A percentile compares a stretch with the other conserved stretches of the same genome.
Conservation (phyloP, 2,329 filamentous ascomycete species). For the Eutypella sp. region DNA sequence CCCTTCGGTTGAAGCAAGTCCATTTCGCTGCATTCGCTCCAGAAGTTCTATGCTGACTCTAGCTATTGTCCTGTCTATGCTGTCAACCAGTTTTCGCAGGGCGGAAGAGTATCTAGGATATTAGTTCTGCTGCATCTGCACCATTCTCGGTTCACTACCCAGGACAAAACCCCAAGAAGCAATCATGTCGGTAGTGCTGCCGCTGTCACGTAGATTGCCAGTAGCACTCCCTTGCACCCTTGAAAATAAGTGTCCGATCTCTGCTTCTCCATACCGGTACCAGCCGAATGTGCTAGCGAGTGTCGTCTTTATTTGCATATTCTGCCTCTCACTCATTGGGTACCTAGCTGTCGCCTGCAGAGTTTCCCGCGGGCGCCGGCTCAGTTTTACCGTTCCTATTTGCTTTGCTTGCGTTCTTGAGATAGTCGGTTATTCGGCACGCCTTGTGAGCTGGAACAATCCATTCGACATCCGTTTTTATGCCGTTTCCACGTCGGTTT, state of each 20-base stretch:
- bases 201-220: too few species aligned
- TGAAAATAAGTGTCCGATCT: constrained; percentile 15
- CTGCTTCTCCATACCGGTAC: constrained; percentile 20
- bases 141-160: too few species aligned
- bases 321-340: constrained; percentile 13
- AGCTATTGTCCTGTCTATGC: too few species aligned
- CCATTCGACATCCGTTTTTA: constrained; percentile 21
- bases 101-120: too few species aligned
- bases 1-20: too few species aligned
- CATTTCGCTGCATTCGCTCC: too few species aligned
- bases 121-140: too few species aligned
- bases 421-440: constrained; percentile 17
- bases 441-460: constrained; percentile 16
- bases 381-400: constrained; percentile 17
- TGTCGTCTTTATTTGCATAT: constrained; percentile 17
- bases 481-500: constrained; percentile 16
- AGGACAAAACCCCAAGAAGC: too few species aligned
- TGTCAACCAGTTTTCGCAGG: too few species aligned
- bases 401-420: constrained; percentile 20
- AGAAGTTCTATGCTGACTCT: too few species aligned
- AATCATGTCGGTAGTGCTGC: too few species aligned
- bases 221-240: too few species aligned
- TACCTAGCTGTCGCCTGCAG: constrained; percentile 12
- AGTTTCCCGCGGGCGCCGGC: constrained; percentile 7
- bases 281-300: constrained; percentile 15